Conservation (phyloP, 768 basidiomycete species). For the Tephrocybe sp. region DNA sequence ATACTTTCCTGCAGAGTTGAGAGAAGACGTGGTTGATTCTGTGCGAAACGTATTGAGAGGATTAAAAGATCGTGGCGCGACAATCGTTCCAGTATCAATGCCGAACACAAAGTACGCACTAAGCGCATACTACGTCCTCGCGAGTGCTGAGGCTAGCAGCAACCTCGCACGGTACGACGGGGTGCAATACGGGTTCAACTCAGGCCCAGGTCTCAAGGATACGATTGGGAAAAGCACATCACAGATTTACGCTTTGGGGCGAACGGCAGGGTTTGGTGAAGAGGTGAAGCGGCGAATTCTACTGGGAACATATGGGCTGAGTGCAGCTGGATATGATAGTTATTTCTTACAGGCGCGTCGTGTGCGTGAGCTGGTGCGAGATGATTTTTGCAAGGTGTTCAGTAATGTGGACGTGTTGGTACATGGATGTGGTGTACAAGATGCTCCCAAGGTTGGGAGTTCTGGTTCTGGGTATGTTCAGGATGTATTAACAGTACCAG, state of each 20-base stretch:
- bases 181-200: constrained; percentile 70
- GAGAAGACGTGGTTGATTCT: constrained; percentile 38
- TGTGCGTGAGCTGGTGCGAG: constrained; percentile 65
- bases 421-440: constrained; percentile 85
- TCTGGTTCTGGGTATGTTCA: constrained; percentile 64
- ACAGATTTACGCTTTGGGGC: constrained; percentile 59
- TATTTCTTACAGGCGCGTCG: constrained; percentile 93
- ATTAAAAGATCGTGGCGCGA: constrained; percentile 54
- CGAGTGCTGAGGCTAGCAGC: constrained; percentile 90
- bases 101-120: constrained; percentile 69
- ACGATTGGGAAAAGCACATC: constrained; percentile 42
- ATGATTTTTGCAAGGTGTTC: constrained; percentile 77
- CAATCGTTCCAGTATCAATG: constrained; percentile 68
- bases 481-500: constrained; percentile 90
- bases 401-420: constrained; percentile 75
- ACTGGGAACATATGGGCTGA: constrained; percentile 87
- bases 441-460: constrained; percentile 66
- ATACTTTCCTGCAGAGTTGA: constrained; percentile 75
- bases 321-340: constrained; percentile 95
- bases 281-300: constrained; percentile 89
- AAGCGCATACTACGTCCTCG: constrained; percentile 94
- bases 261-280: constrained; percentile 70
- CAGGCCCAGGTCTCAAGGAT: constrained; percentile 36
- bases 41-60: constrained; percentile 43
- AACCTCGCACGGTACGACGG: constrained; percentile 92